These are phyloP conservation scores for Botryotinia narcissicola DNA, from an alignment of 2,329 filamentous ascomycete genomes.

Conservation along the genomic window DNA sequence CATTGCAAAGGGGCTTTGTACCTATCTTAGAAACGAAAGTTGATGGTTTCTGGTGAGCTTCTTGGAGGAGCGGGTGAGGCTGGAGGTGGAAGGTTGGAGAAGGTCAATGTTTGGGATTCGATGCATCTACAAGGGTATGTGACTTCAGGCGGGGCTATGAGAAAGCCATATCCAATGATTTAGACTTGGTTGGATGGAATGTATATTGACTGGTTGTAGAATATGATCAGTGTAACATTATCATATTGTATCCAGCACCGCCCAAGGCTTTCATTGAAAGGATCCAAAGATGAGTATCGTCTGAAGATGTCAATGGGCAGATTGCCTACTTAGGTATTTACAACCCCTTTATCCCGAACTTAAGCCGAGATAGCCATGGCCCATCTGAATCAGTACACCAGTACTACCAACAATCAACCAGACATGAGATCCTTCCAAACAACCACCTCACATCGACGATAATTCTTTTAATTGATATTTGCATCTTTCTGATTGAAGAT, in stretches of 20 bases:
- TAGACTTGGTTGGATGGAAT: neutral
- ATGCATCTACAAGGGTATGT: neutral
- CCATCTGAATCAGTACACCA: slow-evolving; percentile 5
- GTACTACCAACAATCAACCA: neutral
- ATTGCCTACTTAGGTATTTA: neutral
- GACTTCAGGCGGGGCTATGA: neutral
- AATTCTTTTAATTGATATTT: neutral
- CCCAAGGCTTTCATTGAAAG: neutral
- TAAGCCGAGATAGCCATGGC: neutral
- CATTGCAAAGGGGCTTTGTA: neutral
- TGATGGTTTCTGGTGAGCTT: neutral
- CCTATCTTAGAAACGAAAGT: neutral
- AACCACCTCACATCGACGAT: neutral
- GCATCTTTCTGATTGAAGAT: neutral
- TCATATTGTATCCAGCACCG: neutral
- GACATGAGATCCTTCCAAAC: neutral
- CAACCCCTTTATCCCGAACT: neutral
- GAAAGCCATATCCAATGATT: neutral
- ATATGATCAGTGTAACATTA: neutral
- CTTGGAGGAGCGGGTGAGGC: neutral
- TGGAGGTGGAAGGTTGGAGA: neutral
- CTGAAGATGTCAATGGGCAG: neutral
- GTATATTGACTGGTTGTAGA: neutral
- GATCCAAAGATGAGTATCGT: neutral
- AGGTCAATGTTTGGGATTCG: neutral